These are phyloP conservation scores for Cystobasidium slooffiae DNA, from an alignment of 1,284 basidiomycete species.

Conservation along the genomic window DNA sequence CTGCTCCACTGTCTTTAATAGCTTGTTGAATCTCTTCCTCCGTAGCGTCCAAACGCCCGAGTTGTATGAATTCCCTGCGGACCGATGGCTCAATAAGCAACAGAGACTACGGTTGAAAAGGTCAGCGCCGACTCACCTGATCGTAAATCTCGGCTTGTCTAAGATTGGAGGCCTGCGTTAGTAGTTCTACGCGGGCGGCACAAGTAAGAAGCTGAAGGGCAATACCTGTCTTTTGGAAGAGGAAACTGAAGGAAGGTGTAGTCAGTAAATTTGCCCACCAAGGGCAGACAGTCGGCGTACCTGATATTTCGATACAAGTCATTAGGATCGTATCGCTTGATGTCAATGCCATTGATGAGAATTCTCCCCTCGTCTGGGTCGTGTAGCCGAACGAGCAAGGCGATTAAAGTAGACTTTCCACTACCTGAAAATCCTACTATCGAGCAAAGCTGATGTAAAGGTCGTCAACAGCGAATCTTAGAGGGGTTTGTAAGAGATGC, in stretches of 20 bases:
- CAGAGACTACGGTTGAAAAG: too few species aligned
- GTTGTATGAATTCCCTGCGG: conserved; percentile 12
- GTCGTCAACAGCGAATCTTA: background rate
- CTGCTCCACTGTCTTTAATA: conserved; percentile 21
- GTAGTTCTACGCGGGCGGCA: too few species aligned
- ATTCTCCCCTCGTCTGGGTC: conserved; percentile 34
- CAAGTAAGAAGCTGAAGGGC: too few species aligned
- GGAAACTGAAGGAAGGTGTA: too few species aligned
- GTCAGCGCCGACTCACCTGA: background rate
- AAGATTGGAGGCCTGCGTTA: too few species aligned
- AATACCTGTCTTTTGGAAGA: conserved; percentile 15
- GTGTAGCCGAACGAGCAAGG: conserved; percentile 26
- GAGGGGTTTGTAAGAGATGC: background rate
- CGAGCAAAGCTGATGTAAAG: conserved; percentile 14
- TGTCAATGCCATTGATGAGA: conserved; percentile 30
- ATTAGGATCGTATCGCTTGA: conserved; percentile 26
- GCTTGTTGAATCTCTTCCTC: conserved; percentile 21
- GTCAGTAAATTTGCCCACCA: too few species aligned
- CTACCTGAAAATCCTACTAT: conserved; percentile 32
- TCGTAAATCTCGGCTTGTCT: conserved; percentile 7
- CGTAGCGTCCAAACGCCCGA: conserved; percentile 25
- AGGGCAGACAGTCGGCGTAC: too few species aligned
- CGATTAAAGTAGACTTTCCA: conserved; percentile 34
- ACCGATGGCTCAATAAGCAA: too few species aligned
- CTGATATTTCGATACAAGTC: conserved; percentile 14